Percentiles rank a stretch among this genome's conserved stretches.
These are phyloP conservation scores for Boletus reticulatus DNA, from an alignment of 768 basidiomycete genomes.

Conservation along the genomic window DNA sequence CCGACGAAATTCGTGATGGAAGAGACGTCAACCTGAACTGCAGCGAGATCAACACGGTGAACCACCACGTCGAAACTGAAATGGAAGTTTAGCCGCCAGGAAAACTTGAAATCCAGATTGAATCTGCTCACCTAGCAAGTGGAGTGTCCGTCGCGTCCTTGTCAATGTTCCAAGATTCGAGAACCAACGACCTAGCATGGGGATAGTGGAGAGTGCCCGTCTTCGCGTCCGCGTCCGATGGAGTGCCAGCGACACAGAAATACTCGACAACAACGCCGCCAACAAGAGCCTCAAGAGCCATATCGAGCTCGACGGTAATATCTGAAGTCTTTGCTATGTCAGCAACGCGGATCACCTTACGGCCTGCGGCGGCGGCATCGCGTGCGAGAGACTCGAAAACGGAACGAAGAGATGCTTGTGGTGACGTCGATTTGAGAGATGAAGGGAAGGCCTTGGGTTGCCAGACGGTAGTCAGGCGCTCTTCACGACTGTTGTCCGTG, in stretches of 20 bases:
- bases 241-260: conserved; percentile 14
- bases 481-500: conserved; percentile 24
- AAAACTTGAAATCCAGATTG: neutral
- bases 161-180: conserved; percentile 19
- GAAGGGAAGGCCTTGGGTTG: conserved; percentile 30
- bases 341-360: conserved; percentile 24
- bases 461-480: conserved; percentile 32
- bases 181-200: conserved; percentile 14
- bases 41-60: conserved; percentile 20
- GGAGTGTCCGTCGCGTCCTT: conserved; percentile 1
- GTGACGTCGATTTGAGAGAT: conserved; percentile 4
- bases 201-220: conserved; percentile 9
- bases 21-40: conserved; percentile 16
- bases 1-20: conserved; percentile 27
- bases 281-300: conserved; percentile 15
- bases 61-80: conserved; percentile 20
- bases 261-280: conserved; percentile 18
- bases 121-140: conserved; percentile 11
- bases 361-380: conserved; percentile 17
- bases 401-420: conserved; percentile 8
- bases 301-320: conserved; percentile 17
- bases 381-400: conserved; percentile 17
- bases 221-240: conserved; percentile 25
- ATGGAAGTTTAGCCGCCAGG: neutral
- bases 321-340: conserved; percentile 22